Evolutionary conservation across 352 stramenopile species (phyloP).

Genomic region (Phytophthora litchii): DNA sequence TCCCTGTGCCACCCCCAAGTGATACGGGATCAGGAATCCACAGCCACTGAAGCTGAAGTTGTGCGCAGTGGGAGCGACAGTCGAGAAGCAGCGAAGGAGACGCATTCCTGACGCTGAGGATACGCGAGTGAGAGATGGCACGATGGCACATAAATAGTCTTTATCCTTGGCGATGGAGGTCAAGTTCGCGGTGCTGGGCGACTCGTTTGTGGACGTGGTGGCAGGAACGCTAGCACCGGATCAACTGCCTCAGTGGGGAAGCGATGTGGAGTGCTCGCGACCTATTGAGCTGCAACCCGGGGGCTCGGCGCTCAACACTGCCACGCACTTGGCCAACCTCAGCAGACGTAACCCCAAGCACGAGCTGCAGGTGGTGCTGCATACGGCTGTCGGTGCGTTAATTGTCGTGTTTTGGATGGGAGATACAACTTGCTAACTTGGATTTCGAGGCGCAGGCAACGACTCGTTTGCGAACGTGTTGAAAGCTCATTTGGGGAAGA

Average conservation of each 20-base stretch:
- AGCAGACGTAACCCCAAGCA: conserved; percentile 27
- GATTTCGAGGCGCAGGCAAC: conserved; percentile 37
- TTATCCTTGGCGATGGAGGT: conserved; percentile 30
- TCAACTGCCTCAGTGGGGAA: conserved; percentile 79
- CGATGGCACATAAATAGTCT: conserved; percentile 1
- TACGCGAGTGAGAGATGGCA: not conserved
- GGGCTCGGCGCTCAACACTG: conserved; percentile 85
- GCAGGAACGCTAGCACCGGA: conserved; percentile 64
- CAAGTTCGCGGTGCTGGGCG: conserved; percentile 62
- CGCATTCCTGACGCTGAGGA: not conserved
- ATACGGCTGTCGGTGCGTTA: conserved; percentile 58
- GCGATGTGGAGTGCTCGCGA: conserved; percentile 69
- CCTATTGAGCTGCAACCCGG: conserved; percentile 80
- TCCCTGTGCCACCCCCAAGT: conserved; percentile 70
- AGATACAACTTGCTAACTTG: too few relatives aligned
- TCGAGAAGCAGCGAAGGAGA: conserved; percentile 4
- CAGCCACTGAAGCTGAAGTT: conserved; percentile 85
- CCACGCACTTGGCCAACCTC: conserved; percentile 77
- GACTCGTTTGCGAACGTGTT: conserved; percentile 53
- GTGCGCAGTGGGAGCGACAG: conserved; percentile 10
- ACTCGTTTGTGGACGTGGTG: conserved; percentile 84
- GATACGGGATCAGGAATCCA: conserved; percentile 82
- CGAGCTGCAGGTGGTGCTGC: conserved; percentile 50
- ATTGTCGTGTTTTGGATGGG: not conserved
- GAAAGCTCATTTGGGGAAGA: conserved; percentile 49